Evolutionary conservation across 1,284 basidiomycete species (phyloP).

Genomic region (Ganoderma lucidum): DNA sequence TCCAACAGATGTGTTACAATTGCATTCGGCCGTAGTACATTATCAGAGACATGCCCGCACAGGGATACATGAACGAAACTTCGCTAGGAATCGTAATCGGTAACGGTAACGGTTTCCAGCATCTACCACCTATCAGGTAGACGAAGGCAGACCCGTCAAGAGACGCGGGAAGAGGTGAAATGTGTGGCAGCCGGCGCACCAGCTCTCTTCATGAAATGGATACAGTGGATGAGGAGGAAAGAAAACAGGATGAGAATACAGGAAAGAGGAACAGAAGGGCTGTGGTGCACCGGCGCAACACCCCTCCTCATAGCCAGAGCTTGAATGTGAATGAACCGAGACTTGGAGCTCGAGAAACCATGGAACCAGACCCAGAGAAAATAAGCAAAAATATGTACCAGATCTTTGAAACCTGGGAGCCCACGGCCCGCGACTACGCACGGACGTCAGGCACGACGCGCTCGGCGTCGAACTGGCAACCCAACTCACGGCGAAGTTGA

Average conservation of each 20-base stretch:
- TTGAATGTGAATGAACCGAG: neutral
- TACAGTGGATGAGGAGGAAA: conserved; percentile 1
- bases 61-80: neutral
- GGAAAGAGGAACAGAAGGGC: neutral
- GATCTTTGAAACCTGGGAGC: neutral
- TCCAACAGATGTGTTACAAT: neutral
- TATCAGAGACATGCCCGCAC: neutral
- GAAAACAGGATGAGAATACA: neutral
- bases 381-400: neutral
- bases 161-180: neutral
- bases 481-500: neutral
- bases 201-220: conserved; percentile 3
- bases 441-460: neutral
- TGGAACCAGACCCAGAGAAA: neutral
- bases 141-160: neutral
- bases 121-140: neutral
- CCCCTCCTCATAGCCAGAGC: neutral
- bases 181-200: neutral
- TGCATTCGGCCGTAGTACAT: neutral
- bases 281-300: conserved; percentile 4
- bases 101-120: neutral
- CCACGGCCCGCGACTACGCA: neutral
- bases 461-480: too few species aligned
- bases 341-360: neutral
- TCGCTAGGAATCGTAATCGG: neutral